Evolutionary conservation across 148 eudicot genomes (phyloP).

Genomic region (Rhododendron kiyosumense): DNA sequence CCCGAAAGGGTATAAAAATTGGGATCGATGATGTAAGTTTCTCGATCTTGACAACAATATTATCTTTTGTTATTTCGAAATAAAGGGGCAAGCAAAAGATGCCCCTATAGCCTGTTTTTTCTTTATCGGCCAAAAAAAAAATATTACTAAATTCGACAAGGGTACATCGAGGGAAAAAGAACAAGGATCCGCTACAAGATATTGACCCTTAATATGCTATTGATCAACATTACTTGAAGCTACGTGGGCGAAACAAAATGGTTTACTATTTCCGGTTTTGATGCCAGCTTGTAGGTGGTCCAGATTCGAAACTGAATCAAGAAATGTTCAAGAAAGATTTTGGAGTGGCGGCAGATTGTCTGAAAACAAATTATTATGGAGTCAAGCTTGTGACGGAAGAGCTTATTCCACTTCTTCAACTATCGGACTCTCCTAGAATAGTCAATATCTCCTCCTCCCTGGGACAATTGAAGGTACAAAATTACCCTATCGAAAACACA

Average conservation of each 20-base stretch:
- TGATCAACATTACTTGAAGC: too few species aligned
- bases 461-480: constrained; percentile 22
- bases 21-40: neutral
- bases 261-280: too few species aligned
- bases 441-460: constrained; percentile 32
- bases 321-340: constrained; percentile 3
- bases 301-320: neutral
- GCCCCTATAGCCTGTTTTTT: too few species aligned
- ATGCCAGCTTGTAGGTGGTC: neutral
- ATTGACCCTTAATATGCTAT: too few species aligned
- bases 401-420: constrained; percentile 37
- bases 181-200: too few species aligned
- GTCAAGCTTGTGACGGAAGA: constrained; percentile 23
- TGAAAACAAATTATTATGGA: constrained; percentile 45
- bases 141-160: too few species aligned
- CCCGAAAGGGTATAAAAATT: too few species aligned
- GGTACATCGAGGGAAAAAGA: too few species aligned
- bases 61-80: neutral
- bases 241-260: too few species aligned
- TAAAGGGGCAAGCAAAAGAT: neutral
- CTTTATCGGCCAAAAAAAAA: too few species aligned
- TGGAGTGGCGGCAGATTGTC: constrained; percentile 30
- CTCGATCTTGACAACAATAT: neutral
- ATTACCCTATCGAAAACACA: neutral
- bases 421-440: constrained; percentile 35